Evolutionary conservation across 2,329 filamentous ascomycete genomes (phyloP), one percentile per base, ranked within the genome.

Genomic region (Talaromyces atroroseus): DNA sequence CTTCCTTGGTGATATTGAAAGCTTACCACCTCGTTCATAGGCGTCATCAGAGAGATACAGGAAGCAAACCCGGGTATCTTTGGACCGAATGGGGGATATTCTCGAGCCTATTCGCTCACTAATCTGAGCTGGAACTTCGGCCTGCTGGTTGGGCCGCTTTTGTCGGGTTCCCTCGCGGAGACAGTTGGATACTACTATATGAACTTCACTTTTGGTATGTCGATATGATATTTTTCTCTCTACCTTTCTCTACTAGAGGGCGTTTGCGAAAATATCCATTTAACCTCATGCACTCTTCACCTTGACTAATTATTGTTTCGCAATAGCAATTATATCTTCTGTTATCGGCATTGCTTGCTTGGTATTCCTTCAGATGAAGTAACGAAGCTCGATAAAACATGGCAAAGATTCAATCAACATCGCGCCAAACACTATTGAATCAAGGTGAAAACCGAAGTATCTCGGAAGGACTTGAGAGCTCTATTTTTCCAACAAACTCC

Each of bases 141-240:
- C n/a, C 24, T 57, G 49, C 29, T 57, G 16, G 34, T 32, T 16
- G 55, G 55, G 14, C 55, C 55, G 29, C 42, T 57, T 8, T 36
- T 57, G 4, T 57, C 55, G 3, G 55, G 55, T 34, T 42, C 18
- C 3, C 45, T 57, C 11, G 45, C 46, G 10, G 42, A 57, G 34
- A 46, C 34, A 2, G 49, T 49, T n/a, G 55, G 55, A 5, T 57
- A 57, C 44, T 57, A 57, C 34, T 57, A 57, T 45, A 57, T 57
- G 55, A 57, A 45, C 34, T 26, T 45, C 5, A 49, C 45, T 16
- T 57, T 57, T 11, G 55, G 55, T 57, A 26, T 20, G 55, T 45
- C 11, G 16, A 26, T 36, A 29, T 12, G 2, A 11, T 20, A 11
- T 12, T 12, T 34, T 12, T 34, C 29, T 2, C 29, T 34, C 7